Conservation (phyloP, 495 filamentous ascomycete species). For the Elasticomyces elasticus region DNA sequence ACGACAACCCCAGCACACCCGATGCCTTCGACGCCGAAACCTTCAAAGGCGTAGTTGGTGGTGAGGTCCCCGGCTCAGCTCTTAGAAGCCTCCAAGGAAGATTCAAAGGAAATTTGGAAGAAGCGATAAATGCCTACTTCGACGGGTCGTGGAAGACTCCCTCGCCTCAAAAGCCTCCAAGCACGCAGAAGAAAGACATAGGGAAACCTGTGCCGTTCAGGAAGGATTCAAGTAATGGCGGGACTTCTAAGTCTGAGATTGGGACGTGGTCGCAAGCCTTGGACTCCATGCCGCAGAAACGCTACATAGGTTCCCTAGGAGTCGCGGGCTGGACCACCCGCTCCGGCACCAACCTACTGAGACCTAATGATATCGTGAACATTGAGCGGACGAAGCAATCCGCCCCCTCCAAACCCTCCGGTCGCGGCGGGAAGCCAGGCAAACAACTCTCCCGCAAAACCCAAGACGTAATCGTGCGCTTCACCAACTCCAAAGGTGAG, state of each 20-base stretch:
- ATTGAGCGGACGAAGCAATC: conserved; percentile 81
- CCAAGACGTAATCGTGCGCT: conserved; percentile 85
- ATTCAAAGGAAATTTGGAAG: conserved; percentile 37
- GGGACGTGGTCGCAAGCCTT: background rate
- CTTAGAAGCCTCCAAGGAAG: conserved; percentile 29
- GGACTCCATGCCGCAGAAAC: conserved; percentile 43
- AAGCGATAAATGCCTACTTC: conserved; percentile 64
- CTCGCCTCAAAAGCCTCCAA: conserved; percentile 5
- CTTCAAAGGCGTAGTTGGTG: conserved; percentile 63
- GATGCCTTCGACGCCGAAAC: conserved; percentile 54
- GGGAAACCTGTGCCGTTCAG: background rate
- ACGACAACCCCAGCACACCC: conserved; percentile 12
- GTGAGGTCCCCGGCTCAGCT: conserved; percentile 38
- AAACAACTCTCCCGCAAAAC: conserved; percentile 38
- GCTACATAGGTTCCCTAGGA: conserved; percentile 89
- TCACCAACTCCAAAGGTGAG: conserved; percentile 67
- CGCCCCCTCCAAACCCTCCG: conserved; percentile 42
- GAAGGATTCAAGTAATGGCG: conserved; percentile 16
- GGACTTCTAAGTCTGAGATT: conserved; percentile 6
- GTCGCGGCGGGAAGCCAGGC: conserved; percentile 39
- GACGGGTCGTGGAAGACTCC: conserved; percentile 80
- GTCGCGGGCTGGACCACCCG: conserved; percentile 87
- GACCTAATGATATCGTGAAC: conserved; percentile 64
- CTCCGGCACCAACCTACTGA: conserved; percentile 62
- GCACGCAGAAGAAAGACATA: background rate